Base-by-base conservation (phyloP, 2,329 filamentous ascomycete species). In the Nigrospora oryzae region DNA sequence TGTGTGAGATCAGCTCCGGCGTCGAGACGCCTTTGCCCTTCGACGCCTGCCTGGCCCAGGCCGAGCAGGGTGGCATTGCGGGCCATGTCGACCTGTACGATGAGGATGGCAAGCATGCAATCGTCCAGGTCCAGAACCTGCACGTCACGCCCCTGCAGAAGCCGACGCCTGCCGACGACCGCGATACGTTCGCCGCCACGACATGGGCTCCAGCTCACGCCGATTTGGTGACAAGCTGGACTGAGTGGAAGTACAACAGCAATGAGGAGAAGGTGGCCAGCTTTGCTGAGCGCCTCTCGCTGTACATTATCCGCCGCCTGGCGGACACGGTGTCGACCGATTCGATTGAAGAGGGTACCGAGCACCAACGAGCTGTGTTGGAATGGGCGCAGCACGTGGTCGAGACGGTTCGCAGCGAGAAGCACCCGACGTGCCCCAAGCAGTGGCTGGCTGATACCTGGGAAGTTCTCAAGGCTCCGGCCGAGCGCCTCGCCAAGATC, bases 261-360 rank as follows among this genome's bases (percentile, higher is more conserved):
- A 16, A 33, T 14, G 51, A 51, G 11, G 37, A 44, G 14, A 36
- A 44, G 30, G 8, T 55, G 14, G 44, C 46, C 5, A 36, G 34
- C 14, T 46, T 46, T 7, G 47, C 46, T n/a, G 55, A 57, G 42
- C 46, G 55, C 3, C 43, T 58, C 16, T 49, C 51, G 3, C 47
- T 51, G 31, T 56, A 45, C 47, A 59, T 57, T 36, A 16, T 57
- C 3, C 48, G 48, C n/a, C 46, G 49, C 8, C 32, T 44, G 11
- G 47, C 44, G 46, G 48, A 49, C 15, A 32, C 47, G 4, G 45
- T 40, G 14, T 15, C 28, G 12, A 19, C 11, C 4, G 36, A 46
- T 8, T 40, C 53, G 14, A 45, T 49, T 2, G 44, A 49, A 8
- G 48, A 56, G 31, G 49, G 50, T 42, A 42, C 42, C 5, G 49